Evolutionary conservation across 2,329 filamentous ascomycete species (phyloP), one percentile per base, ranked within the genome.

Genomic region (Sporothrix protearum): DNA sequence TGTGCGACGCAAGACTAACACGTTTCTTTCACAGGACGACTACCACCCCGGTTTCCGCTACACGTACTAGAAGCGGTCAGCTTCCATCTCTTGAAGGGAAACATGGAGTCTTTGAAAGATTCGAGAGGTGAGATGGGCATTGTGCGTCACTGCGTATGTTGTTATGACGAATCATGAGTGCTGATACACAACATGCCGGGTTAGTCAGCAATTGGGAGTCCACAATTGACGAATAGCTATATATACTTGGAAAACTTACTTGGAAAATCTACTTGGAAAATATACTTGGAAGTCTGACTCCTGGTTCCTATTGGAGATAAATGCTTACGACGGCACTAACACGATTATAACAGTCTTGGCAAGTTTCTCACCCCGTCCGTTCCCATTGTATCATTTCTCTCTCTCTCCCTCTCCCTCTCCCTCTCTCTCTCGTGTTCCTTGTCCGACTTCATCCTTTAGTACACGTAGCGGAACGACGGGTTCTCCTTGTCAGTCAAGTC

Each of bases 401-500:
- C n/a, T n/a, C n/a, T n/a, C n/a, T n/a, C n/a, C n/a, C n/a, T n/a
- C n/a, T n/a, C n/a, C n/a, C n/a, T n/a, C n/a, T n/a, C n/a, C n/a
- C n/a, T n/a, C n/a, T 36, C 28, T 36, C 16, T n/a, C 53, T 28
- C 28, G 8, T n/a, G n/a, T n/a, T 25, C 53, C 5, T 33, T 14
- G 9, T 0, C 33, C 10, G 10, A 0, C 14, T 14, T 63, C 8
- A 3, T 4, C n/a, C 12, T 53, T 7, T 53, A 68, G 16, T 82
- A 83, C 6, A 87, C 84, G 76, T 90, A 89, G 72, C 87, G 82
- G 78, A 89, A 89, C 73, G 85, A 85, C 36, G 83, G 75, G 76
- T 90, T 90, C 82, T 89, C 85, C 78, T 80, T 82, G 76, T 90
- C 88, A 6, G 88, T 90, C 76, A 88, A 80, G 77, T 90, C 88